Conservation (phyloP, 805 yeast genomes). For the Yamadazyma kitorensis region DNA sequence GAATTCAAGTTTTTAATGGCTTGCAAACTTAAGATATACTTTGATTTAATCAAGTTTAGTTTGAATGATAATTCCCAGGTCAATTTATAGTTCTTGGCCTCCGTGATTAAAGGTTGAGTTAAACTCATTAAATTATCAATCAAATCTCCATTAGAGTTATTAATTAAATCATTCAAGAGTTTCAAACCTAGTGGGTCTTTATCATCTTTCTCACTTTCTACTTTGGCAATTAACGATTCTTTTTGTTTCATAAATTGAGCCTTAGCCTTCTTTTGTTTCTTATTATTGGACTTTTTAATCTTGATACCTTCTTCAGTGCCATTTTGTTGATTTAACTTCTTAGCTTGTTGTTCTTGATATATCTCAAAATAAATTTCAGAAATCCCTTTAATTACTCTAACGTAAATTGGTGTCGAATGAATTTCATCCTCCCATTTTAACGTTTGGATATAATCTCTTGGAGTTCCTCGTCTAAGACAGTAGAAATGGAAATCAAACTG, state of each 20-base stretch:
- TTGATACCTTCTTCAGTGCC: conserved; percentile 14
- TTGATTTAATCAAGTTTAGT: conserved; percentile 39
- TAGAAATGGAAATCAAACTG: conserved; percentile 94
- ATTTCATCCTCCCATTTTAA: conserved; percentile 79
- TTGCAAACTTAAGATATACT: conserved; percentile 45
- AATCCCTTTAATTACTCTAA: conserved; percentile 69
- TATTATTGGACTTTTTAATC: conserved; percentile 28
- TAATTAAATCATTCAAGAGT: conserved; percentile 25
- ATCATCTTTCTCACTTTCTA: conserved; percentile 47
- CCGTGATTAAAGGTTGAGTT: conserved; percentile 40
- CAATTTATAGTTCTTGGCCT: conserved; percentile 37
- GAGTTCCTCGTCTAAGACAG: conserved; percentile 87
- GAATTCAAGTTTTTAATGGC: conserved; percentile 43
- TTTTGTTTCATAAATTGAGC: conserved; percentile 47
- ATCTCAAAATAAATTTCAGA: conserved; percentile 51
- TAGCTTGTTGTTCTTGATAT: conserved; percentile 20
- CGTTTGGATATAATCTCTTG: conserved; percentile 76
- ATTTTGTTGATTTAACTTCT: conserved; percentile 14
- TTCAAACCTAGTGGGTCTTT: conserved; percentile 60
- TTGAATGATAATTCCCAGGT: conserved; percentile 45
- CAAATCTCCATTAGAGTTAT: conserved; percentile 30
- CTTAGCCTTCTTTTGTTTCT: conserved; percentile 58
- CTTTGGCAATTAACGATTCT: conserved; percentile 49
- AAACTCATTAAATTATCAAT: conserved; percentile 42
- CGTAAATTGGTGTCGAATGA: conserved; percentile 65